Base-by-base conservation (phyloP, 305 asterid species). In the Fraxinus platypoda region DNA sequence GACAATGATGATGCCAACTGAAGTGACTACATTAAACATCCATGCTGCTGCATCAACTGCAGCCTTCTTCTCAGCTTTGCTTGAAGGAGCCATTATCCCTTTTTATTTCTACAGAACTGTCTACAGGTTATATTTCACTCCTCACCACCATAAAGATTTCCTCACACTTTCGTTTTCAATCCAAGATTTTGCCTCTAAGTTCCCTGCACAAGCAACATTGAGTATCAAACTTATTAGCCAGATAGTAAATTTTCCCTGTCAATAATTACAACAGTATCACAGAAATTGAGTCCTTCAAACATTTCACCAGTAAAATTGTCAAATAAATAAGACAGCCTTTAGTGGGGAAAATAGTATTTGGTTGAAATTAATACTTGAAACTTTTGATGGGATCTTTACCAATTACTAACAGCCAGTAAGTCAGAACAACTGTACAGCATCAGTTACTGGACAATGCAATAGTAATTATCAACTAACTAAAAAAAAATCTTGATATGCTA, bases 21-120 rank as follows among this genome's bases (percentile, higher is more conserved):
- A 92, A 79, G 97, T 89, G 72, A 91, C 91, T 30, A 91, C 91
- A 85, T 91, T 92, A 89, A 93, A 92, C 90, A 88, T 82, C 97
- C 97, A 92, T 76, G 95, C 97, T 26, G 91, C 92, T 9, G 91
- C 91, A 86, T 92, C 96, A 66, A 88, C 86, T n/a, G 94, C 82
- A 85, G 96, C 96, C 90, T 93, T 93, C 88, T 92, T 91, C 34
- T 92, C 92, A 74, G 93, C 94, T 90, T 90, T 91, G 90, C 90
- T 91, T 64, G 91, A 52, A 52, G 95, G 92, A 83, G 95, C 93
- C 97, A 93, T 93, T 84, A 75, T 79, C 80, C 82, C 84, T 76
- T 62, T 70, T 75, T 66, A 23, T 71, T 79, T 35, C 73, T 72
- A 73, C 71, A 59, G 30, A 59, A 59, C 71, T 19, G 28, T 59